phyloP scores from a whole-genome alignment of 2,329 filamentous ascomycete genomes.

The Neophaeococcomyces aloes region DNA sequence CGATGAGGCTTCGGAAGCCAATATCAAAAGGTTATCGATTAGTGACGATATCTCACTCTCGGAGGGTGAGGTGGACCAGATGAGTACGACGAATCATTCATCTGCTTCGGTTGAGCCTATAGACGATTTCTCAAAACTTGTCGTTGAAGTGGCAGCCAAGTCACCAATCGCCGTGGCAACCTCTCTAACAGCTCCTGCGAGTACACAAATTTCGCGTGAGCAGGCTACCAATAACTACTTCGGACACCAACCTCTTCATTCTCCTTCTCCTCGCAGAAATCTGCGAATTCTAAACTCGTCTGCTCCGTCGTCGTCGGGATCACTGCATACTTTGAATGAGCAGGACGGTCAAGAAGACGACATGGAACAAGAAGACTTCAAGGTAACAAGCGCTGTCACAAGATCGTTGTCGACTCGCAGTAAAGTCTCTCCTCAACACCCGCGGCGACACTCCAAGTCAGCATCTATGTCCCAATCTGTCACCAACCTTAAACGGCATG shows the following conservation, averaged over 20 bases:
- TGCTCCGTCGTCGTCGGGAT: constrained; percentile 33
- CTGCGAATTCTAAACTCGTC: constrained; percentile 28
- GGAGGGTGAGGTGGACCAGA: background rate
- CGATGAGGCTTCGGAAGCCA: background rate
- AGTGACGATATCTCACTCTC: background rate
- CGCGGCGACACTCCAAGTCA: constrained; percentile 16
- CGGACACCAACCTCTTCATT: background rate
- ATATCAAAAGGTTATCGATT: background rate
- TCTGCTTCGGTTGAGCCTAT: background rate
- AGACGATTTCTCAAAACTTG: background rate
- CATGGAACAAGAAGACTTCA: background rate
- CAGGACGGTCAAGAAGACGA: constrained; percentile 2
- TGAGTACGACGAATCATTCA: background rate
- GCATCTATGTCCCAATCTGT: constrained; percentile 13
- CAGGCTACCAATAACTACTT: constrained; percentile 15
- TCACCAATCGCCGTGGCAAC: constrained; percentile 21
- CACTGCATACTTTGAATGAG: constrained; percentile 24
- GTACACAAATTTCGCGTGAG: constrained; percentile 24
- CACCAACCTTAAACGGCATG: constrained; percentile 5
- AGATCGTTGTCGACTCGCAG: background rate
- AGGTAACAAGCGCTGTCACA: background rate
- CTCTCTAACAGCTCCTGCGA: constrained; percentile 22
- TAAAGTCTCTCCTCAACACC: background rate
- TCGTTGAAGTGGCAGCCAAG: constrained; percentile 19
- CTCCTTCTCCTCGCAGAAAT: constrained; percentile 25